Conservation (phyloP, 108 stramenopile genomes). For the Parietichytrium sp. region DNA sequence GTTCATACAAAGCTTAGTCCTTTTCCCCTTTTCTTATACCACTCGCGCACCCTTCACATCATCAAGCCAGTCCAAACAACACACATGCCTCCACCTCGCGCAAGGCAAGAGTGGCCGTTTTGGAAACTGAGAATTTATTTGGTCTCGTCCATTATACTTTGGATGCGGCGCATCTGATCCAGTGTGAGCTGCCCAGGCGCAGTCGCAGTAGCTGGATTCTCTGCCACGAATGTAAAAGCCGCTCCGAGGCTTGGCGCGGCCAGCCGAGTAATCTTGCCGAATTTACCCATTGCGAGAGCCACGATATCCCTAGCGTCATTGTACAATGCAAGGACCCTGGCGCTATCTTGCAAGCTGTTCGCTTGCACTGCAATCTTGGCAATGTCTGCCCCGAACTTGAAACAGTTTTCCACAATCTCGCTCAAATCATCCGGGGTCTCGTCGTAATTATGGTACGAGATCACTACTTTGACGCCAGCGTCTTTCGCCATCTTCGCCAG, state of each 20-base stretch:
- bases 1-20: too few species aligned
- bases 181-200: slow-evolving; percentile 38
- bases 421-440: background rate
- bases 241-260: background rate
- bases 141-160: too few species aligned
- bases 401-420: background rate
- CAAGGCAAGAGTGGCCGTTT: too few species aligned
- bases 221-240: slow-evolving; percentile 14
- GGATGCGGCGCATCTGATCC: slow-evolving; percentile 4
- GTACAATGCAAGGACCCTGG: slow-evolving; percentile 10
- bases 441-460: slow-evolving; percentile 35
- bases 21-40: too few species aligned
- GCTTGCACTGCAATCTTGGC: slow-evolving; percentile 15
- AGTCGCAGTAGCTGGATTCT: background rate
- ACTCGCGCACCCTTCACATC: too few species aligned
- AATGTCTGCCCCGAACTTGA: background rate
- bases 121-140: too few species aligned
- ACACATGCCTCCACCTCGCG: too few species aligned
- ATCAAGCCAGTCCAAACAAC: too few species aligned
- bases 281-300: background rate
- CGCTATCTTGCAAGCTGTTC: background rate
- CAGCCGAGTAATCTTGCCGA: background rate
- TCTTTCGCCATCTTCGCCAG: background rate
- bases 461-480: background rate
- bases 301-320: background rate